phyloP scores from a whole-genome alignment of 352 stramenopile species.

The Saprolegnia parasitica region DNA sequence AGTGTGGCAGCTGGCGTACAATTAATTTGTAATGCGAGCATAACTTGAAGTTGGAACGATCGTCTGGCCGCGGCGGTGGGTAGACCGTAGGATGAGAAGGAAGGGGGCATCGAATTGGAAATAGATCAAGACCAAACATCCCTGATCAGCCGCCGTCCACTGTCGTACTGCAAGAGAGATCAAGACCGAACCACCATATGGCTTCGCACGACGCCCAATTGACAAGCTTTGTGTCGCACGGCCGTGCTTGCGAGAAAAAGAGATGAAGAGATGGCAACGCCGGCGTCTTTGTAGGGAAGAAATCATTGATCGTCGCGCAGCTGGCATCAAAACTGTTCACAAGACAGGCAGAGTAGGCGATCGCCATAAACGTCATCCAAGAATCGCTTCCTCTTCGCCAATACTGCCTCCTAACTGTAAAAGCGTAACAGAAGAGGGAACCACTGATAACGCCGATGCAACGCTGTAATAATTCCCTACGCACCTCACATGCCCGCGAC shows the following conservation, averaged over 20 bases:
- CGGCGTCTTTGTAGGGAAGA: too few species aligned
- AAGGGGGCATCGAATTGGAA: neutral
- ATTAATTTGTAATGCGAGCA: neutral
- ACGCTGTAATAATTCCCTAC: too few species aligned
- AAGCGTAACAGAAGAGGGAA: too few species aligned
- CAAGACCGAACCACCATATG: neutral
- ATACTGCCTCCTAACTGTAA: too few species aligned
- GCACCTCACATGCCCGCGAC: too few species aligned
- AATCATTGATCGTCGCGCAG: too few species aligned
- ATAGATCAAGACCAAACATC: neutral
- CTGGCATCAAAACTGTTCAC: too few species aligned
- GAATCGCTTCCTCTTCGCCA: too few species aligned
- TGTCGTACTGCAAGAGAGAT: neutral
- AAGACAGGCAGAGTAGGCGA: too few species aligned
- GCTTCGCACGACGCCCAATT: neutral
- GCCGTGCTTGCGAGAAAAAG: neutral
- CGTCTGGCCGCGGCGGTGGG: neutral
- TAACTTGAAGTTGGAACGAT: neutral
- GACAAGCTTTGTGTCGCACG: neutral
- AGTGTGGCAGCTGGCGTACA: neutral
- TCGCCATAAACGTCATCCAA: too few species aligned
- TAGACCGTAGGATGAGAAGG: neutral
- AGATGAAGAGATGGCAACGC: too few species aligned
- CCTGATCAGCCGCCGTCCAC: neutral
- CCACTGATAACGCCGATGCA: too few species aligned